Evolutionary conservation across 352 stramenopile genomes (phyloP), one percentile per base, ranked within the genome.

Genomic region (Phytophthora lateralis): DNA sequence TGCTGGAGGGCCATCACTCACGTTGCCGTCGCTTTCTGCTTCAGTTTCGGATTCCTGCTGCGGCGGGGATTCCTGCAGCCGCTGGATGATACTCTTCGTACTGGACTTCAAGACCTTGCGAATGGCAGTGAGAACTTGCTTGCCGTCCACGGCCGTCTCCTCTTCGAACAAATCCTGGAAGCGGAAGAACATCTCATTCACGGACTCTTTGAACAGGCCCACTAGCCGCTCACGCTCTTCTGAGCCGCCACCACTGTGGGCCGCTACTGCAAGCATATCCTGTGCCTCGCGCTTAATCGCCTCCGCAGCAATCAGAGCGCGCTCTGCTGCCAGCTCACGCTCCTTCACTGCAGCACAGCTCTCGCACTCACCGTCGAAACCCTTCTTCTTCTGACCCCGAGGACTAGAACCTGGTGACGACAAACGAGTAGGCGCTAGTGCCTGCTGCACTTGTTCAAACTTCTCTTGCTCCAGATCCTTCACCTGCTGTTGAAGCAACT

Each of bases 101-200:
- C 77, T 91, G 14, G 89, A 80, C 53, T 91, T 90, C 32, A 93
- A 66, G 20, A 93, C 80, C 63, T 90, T 91, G 29, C 82, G 80
- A 65, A 93, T 89, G 3, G 84, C 77, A 15, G 52, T 74, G 21
- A 91, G 76, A 55, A 91, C 82, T 43, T 93, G 85, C 44, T 86
- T 88, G 37, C 78, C 69, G 26, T 93, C 80, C 14, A 91, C 51
- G 0, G 71, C 63, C 4, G 61, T 71, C 21, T 86, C 77, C 35
- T 89, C 80, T 63, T 93, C 85, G 51, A 93, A 91, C 29, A 88
- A 63, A 26, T 93, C 85, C 41, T 93, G 82, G 51, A 93, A 91
- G 4, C 79, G 85, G 62, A 87, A 91, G 53, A 91, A 91, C 73
- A 93, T 88, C 14, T 91, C 82, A 59, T 90, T 93, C 54, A 91